Evolutionary conservation across 75 land plant genomes (phyloP), one percentile per base, ranked within the genome.

Genomic region (Pseudotsuga menziesii): DNA sequence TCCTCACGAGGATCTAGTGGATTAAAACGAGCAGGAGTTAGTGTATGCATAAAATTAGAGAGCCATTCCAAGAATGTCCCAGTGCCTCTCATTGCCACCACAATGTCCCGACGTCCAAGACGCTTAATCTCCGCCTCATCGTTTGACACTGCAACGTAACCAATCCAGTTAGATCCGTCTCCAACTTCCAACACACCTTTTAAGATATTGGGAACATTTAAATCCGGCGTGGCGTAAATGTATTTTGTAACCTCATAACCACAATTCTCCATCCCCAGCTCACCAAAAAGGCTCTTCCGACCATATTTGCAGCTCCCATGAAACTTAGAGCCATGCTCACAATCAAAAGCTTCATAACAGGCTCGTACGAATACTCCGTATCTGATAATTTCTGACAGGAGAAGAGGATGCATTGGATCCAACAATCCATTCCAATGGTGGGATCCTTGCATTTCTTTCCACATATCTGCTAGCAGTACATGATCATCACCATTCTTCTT

Each of bases 181-280:
- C 82, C 79, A 36, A 70, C 4, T 5, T 71, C 58, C 44, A 41
- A 41, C 44, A 78, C 80, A 5, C 5, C 5, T 58, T 78, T 79
- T 83, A 94, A 84, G 74, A 88, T 80, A 63, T 88, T 86, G 17
- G 92, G 88, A 48, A 88, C 78, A 70, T 82, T 81, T 69, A 95
- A 69, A 80, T 83, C 73, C 19, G 93, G 81, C 22, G 90, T 89
- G 59, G 98, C 93, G 80, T 86, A 92, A 64, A 95, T 81, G 78
- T 95, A 95, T 17, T 94, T 73, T 26, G 83, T 87, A 5, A 95
- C 80, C 12, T 88, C 62, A 82, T 90, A 89, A 52, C 97, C 92
- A 52, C 17, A 0, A 61, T 78, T 27, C 27, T 35, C 79, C 84
- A 90, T 14, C 17, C 89, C 94, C 8, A 85, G 81, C 60, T 81